Conservation (phyloP, 345 rosid species). For the Fremontodendron californicum region DNA sequence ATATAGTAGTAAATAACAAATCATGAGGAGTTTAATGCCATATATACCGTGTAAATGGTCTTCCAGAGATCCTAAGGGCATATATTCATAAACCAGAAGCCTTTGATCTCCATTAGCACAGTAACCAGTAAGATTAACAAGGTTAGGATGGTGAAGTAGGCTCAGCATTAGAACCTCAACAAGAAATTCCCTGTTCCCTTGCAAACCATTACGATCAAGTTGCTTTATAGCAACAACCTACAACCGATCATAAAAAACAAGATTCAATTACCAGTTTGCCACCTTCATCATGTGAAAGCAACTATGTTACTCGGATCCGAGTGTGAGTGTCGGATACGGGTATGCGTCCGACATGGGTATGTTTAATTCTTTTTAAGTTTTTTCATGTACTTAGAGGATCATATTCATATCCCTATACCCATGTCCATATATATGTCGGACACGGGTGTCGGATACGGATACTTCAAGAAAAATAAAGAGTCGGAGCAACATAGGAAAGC, state of each 20-base stretch:
- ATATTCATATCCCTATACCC: too few species aligned
- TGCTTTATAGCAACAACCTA: conserved; percentile 91
- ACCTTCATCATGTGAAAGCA: too few species aligned
- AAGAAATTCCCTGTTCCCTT: conserved; percentile 86
- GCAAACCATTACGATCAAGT: conserved; percentile 84
- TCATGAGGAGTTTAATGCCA: neutral
- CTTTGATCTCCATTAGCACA: conserved; percentile 97
- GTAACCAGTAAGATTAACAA: conserved; percentile 77
- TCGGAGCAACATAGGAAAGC: too few species aligned
- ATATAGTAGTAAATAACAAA: neutral
- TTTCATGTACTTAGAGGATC: too few species aligned
- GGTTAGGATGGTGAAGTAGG: conserved; percentile 85
- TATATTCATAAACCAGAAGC: conserved; percentile 84
- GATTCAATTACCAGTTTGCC: neutral
- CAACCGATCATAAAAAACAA: conserved; percentile 14
- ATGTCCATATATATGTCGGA: too few species aligned
- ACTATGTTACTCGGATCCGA: too few species aligned
- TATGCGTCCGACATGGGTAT: too few species aligned
- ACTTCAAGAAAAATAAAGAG: too few species aligned
- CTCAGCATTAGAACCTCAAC: conserved; percentile 89
- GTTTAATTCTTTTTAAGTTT: too few species aligned
- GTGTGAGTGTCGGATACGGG: too few species aligned
- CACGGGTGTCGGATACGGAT: too few species aligned
- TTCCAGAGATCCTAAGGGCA: conserved; percentile 83
- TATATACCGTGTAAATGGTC: conserved; percentile 75